Conservation (phyloP, 176 grass and related monocot genomes). For the Sorghum bicolor region DNA sequence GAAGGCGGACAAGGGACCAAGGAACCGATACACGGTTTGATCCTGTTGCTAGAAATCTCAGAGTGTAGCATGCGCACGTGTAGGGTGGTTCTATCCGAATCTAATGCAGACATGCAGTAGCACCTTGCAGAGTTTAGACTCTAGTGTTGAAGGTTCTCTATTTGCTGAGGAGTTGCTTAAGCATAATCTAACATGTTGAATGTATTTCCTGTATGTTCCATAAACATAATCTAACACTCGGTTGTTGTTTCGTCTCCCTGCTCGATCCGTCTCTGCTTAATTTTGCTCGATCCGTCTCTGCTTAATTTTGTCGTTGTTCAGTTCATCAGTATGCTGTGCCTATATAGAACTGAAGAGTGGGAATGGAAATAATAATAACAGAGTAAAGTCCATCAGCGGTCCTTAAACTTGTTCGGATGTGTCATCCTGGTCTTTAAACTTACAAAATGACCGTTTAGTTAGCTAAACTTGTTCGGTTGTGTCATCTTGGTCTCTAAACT, state of each 20-base stretch:
- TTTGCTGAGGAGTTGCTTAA: slow-evolving; percentile 14
- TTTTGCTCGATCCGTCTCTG: neutral
- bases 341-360: neutral
- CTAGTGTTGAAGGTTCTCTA: neutral
- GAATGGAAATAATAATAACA: too few relatives aligned
- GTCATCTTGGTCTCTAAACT: too few relatives aligned
- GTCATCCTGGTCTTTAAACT: too few relatives aligned
- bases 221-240: neutral
- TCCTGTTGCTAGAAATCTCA: neutral
- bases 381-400: too few relatives aligned
- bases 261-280: neutral
- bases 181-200: slow-evolving; percentile 15
- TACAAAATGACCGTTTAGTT: too few relatives aligned
- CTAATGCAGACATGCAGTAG: neutral
- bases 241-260: neutral
- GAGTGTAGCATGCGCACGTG: neutral
- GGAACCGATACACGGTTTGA: slow-evolving; percentile 75
- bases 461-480: too few relatives aligned
- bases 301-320: too few relatives aligned
- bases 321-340: neutral
- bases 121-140: neutral
- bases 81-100: neutral
- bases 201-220: slow-evolving; percentile 2
- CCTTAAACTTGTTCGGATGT: too few relatives aligned
- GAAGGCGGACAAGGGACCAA: slow-evolving; percentile 46